These are phyloP conservation scores for Laguncularia racemosa DNA, from an alignment of 345 rosid species.

Conservation along the genomic window DNA sequence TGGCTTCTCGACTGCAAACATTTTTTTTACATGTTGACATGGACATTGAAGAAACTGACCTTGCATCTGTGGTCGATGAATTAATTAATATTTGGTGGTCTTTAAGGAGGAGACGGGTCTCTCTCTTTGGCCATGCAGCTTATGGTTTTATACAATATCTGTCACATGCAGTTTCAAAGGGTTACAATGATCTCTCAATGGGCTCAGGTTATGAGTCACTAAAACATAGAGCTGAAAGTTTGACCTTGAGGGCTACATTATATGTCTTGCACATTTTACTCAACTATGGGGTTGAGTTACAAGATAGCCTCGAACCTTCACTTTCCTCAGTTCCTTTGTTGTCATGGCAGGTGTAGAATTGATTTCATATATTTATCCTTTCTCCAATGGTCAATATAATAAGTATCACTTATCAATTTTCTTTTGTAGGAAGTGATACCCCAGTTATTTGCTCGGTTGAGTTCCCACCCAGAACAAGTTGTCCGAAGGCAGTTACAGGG, in stretches of 20 bases:
- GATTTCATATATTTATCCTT: constrained; percentile 12
- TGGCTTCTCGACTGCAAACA: constrained; percentile 53
- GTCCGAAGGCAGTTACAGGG: constrained; percentile 80
- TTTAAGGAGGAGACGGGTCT: constrained; percentile 73
- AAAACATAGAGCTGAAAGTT: constrained; percentile 51
- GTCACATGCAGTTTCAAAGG: constrained; percentile 48
- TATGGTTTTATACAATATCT: constrained; percentile 72
- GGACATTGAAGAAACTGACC: constrained; percentile 33
- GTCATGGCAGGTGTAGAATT: constrained; percentile 79
- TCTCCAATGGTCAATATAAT: not conserved
- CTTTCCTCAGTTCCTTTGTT: constrained; percentile 72
- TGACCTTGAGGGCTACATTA: constrained; percentile 68
- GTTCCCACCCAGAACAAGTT: constrained; percentile 81
- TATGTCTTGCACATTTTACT: constrained; percentile 74
- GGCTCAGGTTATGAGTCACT: constrained; percentile 45
- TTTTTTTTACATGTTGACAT: constrained; percentile 29
- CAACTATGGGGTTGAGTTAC: constrained; percentile 76
- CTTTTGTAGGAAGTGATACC: constrained; percentile 71
- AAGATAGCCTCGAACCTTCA: constrained; percentile 63
- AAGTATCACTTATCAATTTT: not conserved
- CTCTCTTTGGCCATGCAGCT: constrained; percentile 80
- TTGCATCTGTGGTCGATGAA: constrained; percentile 38
- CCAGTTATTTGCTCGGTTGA: constrained; percentile 82
- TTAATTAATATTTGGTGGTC: constrained; percentile 75
- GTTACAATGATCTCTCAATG: constrained; percentile 34